Conservation (phyloP, 768 basidiomycete genomes). For the Tylopilus vinaceipallidus region DNA sequence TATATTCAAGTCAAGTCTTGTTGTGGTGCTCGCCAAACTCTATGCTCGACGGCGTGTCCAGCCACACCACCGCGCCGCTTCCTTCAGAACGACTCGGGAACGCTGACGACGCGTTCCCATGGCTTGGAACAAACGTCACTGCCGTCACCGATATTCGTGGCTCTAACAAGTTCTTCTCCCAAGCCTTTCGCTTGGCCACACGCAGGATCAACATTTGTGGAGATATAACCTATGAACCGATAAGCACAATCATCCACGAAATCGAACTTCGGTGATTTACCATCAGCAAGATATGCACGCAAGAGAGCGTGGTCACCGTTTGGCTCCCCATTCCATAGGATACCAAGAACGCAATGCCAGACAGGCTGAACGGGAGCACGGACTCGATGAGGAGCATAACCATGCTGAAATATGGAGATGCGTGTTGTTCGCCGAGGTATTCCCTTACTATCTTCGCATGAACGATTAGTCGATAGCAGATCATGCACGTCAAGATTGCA, state of each 20-base stretch:
- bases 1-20: too few relatives aligned
- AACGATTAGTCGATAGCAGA: conserved; percentile 4
- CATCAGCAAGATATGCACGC: conserved; percentile 9
- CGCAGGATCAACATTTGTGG: conserved; percentile 17
- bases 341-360: too few relatives aligned
- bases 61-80: too few relatives aligned
- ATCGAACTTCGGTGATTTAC: neutral
- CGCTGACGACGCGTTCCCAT: too few relatives aligned
- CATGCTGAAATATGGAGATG: conserved; percentile 2
- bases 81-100: too few relatives aligned
- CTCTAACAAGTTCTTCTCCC: neutral
- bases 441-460: neutral
- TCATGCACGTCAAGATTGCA: conserved; percentile 6
- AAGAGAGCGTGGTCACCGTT: neutral
- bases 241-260: neutral
- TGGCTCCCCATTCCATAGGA: too few relatives aligned
- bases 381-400: too few relatives aligned
- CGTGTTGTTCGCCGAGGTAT: neutral
- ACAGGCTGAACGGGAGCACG: too few relatives aligned
- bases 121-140: neutral
- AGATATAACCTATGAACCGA: conserved; percentile 9
- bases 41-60: too few relatives aligned
- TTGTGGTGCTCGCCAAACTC: too few relatives aligned
- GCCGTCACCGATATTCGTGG: neutral
- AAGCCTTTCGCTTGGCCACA: conserved; percentile 7